These are phyloP conservation scores for Penicillium sp. DNA, from an alignment of 2,329 filamentous ascomycete species.

Conservation along the genomic window DNA sequence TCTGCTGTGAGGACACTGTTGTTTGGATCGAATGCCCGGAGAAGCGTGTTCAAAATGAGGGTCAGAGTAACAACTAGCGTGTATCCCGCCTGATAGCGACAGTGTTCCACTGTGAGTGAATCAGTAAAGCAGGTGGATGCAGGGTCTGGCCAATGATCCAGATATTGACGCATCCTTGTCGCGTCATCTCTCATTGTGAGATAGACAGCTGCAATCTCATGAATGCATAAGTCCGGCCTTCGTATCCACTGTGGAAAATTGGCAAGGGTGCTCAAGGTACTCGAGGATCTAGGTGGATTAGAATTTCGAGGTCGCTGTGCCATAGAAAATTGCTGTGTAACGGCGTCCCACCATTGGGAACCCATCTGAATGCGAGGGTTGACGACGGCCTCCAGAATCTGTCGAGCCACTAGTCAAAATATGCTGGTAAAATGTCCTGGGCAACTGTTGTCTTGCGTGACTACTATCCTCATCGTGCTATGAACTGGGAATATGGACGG, in stretches of 20 bases:
- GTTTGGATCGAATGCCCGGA: slow-evolving; percentile 18
- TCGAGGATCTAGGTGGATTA: slow-evolving; percentile 2
- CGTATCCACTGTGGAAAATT: slow-evolving; percentile 18
- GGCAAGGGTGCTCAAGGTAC: slow-evolving; percentile 8
- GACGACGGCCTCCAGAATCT: slow-evolving; percentile 27
- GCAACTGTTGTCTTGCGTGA: no score
- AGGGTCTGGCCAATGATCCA: not conserved
- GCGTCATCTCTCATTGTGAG: slow-evolving; percentile 16
- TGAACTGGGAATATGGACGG: no score
- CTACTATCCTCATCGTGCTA: not conserved
- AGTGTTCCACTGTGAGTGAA: slow-evolving; percentile 6
- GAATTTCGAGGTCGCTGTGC: not conserved
- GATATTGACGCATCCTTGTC: slow-evolving; percentile 9
- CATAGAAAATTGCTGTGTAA: not conserved
- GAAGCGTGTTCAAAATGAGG: slow-evolving; percentile 22
- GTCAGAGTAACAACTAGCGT: slow-evolving; percentile 19
- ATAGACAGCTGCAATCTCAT: slow-evolving; percentile 20
- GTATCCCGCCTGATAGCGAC: slow-evolving; percentile 23
- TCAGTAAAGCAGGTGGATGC: not conserved
- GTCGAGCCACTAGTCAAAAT: not conserved
- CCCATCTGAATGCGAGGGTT: slow-evolving; percentile 23
- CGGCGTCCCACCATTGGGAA: slow-evolving; percentile 19
- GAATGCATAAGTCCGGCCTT: slow-evolving; percentile 14
- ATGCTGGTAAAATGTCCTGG: no score
- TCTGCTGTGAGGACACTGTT: slow-evolving; percentile 14